Evolutionary conservation across 257 asterid genomes (phyloP), one percentile per base, ranked within the genome.

Genomic region (Solanum gracilifrons): DNA sequence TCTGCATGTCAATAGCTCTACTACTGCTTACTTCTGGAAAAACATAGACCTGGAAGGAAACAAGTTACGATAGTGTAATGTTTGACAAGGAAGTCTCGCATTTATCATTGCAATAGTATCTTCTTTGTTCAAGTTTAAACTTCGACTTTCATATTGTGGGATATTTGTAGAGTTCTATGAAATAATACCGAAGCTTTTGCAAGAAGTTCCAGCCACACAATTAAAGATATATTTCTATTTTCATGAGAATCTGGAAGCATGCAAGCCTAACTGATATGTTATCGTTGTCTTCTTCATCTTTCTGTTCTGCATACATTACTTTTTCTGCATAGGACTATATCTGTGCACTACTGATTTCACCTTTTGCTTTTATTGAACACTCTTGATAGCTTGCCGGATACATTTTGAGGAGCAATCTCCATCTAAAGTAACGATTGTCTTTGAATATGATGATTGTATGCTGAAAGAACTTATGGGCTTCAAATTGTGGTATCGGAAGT

Each of bases 381-480:
- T 21, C 48, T 71, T 64, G 55, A 68, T 87, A 90, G 92, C 86
- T 46, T 84, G 90, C 90, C 86, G 66, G 87, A 35, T 90, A 39
- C 89, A 69, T 77, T 84, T 88, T n/a, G 85, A 88, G 82, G 92
- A 86, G 76, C 86, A 69, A 20, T 90, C 91, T 90, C 89, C 92
- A 21, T 85, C 90, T n/a, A 82, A 86, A 77, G 86, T 90, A 58
- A 87, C 88, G 20, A 74, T 90, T 82, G 68, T 25, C 71, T 89
- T 90, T 25, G 86, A 90, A 74, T 88, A 87, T 85, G 88, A 87
- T 12, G 89, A 88, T 72, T 27, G 16, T 87, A 29, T 77, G 37
- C 23, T 79, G 51, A 88, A 60, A 51, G 92, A 88, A 86, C 72
- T 86, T 43, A 33, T 60, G 75, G 87, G 89, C 89, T 88, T 88